Base-by-base conservation (phyloP, 805 yeast genomes). In the Teunomyces tritomae region DNA sequence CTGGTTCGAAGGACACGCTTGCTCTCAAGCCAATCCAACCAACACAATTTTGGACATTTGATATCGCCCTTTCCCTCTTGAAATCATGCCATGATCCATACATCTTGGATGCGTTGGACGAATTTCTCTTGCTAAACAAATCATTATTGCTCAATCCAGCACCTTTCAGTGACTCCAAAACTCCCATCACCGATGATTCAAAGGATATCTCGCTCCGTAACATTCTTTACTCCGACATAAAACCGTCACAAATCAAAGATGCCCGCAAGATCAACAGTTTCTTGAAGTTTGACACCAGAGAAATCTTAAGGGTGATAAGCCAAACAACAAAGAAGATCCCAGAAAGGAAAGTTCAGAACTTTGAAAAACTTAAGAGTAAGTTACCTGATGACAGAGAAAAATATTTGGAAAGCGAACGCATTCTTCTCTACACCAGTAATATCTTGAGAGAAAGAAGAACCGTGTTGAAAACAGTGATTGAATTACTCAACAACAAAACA, bases 371-470 rank as follows among this genome's bases (percentile, higher is more conserved):
- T 43, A 63, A 63, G 43, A 62, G 64, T 32, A 65, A 64, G 33
- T 53, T 67, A 16, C 68, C 72, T 1, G 76, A 67, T 46, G 76
- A 74, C 39, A 55, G 68, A 36, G 67, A 64, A 47, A 66, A 53
- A 33, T 45, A 49, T 24, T 54, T 58, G 42, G 65, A 67, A 43
- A 53, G 57, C 8, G 67, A 69, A 37, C 56, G 71, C 32, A 49
- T 69, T 13, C 44, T 60, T 11, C 51, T 72, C n/a, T 70, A 74
- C 56, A 64, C 69, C 7, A 59, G 67, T 16, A 62, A 60, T n/a
- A 65, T 78, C 1, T 62, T 81, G 47, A 63, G 72, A 47, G 89
- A 84, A 56, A 74, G 85, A 57, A 66, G 82, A 50, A 60, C 70
- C 1, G 63, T 80, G 0, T 56, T 82, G n/a, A 69, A 72, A 35